Percentiles rank a stretch among this genome's conserved stretches.
These are phyloP conservation scores for Sugiyamaella sp. DNA, from an alignment of 1,139 yeast species.

Conservation along the genomic window DNA sequence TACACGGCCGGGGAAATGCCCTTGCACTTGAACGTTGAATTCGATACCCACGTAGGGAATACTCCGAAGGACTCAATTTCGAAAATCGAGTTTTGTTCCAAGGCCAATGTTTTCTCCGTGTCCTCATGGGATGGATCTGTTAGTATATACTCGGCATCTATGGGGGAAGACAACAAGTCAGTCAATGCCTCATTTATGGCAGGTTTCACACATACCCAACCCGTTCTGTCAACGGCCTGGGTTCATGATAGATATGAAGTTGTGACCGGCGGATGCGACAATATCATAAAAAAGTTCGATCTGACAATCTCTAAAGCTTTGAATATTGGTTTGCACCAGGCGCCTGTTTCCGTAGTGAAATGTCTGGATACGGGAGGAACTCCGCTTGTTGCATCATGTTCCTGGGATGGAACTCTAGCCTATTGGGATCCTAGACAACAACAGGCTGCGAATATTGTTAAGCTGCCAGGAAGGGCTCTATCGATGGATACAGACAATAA, in stretches of 20 bases:
- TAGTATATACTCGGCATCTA: conserved; percentile 82
- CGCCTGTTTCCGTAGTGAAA: conserved; percentile 73
- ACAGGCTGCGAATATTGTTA: conserved; percentile 77
- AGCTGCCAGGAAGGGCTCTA: conserved; percentile 88
- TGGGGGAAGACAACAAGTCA: conserved; percentile 64
- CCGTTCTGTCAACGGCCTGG: conserved; percentile 84
- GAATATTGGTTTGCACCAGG: conserved; percentile 86
- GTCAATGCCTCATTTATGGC: conserved; percentile 61
- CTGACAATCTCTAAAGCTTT: conserved; percentile 77
- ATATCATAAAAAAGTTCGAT: conserved; percentile 82
- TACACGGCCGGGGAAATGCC: no score
- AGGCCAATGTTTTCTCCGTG: conserved; percentile 75
- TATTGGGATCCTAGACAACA: conserved; percentile 95
- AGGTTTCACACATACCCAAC: conserved; percentile 78
- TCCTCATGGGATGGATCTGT: conserved; percentile 96
- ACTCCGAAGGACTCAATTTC: conserved; percentile 91
- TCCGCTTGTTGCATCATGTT: conserved; percentile 88
- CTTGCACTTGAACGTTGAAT: conserved; percentile 53
- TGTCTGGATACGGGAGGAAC: conserved; percentile 68
- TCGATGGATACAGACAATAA: conserved; percentile 84
- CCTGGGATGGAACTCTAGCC: conserved; percentile 93
- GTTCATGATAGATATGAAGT: conserved; percentile 83
- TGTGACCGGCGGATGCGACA: conserved; percentile 91
- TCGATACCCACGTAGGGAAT: conserved; percentile 73
- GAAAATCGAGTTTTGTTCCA: conserved; percentile 89